Percentiles rank a stretch among this genome's conserved stretches.
Evolutionary conservation across 2,329 filamentous ascomycete genomes (phyloP).

Genomic region (Colletotrichum tofieldiae): DNA sequence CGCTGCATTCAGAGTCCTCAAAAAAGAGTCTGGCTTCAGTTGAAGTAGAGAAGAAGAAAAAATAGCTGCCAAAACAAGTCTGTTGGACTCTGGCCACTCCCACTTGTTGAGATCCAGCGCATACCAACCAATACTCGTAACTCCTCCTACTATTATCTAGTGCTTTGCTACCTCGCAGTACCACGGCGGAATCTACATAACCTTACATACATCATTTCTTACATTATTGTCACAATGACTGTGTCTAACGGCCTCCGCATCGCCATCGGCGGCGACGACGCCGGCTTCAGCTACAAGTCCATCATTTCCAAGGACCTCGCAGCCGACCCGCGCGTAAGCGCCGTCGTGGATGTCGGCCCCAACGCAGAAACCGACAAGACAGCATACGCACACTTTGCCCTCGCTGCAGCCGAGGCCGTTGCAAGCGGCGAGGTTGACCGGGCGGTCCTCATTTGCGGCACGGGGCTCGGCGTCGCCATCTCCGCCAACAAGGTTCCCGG

Average conservation of each 20-base stretch:
- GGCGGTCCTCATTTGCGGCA: slow-evolving; percentile 87
- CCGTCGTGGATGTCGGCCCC: slow-evolving; percentile 83
- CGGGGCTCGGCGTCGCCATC: slow-evolving; percentile 88
- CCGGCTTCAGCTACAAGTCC: slow-evolving; percentile 84
- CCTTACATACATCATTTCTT: background rate
- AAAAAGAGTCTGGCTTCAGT: background rate
- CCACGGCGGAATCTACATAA: background rate
- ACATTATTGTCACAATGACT: background rate
- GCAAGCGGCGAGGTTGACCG: slow-evolving; percentile 78
- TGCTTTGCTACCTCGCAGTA: background rate
- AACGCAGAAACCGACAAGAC: slow-evolving; percentile 78
- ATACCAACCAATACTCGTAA: background rate
- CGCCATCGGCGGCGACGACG: slow-evolving; percentile 61
- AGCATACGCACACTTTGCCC: slow-evolving; percentile 85
- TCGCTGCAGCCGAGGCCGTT: slow-evolving; percentile 77
- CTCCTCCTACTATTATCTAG: background rate
- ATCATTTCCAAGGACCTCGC: slow-evolving; percentile 81
- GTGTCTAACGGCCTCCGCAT: slow-evolving; percentile 29
- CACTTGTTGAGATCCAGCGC: background rate
- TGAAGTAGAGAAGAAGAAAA: background rate
- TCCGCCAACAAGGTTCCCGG: slow-evolving; percentile 89
- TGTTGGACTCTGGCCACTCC: background rate
- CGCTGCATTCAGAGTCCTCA: background rate
- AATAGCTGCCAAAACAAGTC: background rate
- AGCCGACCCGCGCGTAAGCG: slow-evolving; percentile 75